phyloP scores from a whole-genome alignment of 2,329 filamentous ascomycete genomes.

The Didymellaceae sp. region DNA sequence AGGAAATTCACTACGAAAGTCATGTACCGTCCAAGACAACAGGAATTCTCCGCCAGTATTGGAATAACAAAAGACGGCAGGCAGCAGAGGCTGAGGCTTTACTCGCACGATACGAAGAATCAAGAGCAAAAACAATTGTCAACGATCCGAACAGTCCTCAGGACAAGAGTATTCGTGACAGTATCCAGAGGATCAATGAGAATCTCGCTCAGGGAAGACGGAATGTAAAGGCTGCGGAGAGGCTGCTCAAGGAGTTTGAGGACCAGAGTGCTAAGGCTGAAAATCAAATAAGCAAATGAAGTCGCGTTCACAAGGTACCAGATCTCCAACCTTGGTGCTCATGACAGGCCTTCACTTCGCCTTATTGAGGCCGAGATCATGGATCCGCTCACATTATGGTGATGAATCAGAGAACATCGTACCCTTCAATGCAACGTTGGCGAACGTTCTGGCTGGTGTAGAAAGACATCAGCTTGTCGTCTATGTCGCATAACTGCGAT shows the following conservation, averaged over 20 bases:
- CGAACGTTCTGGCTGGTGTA: too few relatives aligned
- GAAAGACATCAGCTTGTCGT: too few relatives aligned
- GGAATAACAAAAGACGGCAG: neutral
- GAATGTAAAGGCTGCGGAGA: constrained; percentile 23
- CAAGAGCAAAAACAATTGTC: constrained; percentile 7
- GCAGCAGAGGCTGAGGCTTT: constrained; percentile 2
- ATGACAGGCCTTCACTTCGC: too few relatives aligned
- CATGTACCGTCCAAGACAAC: constrained; percentile 1
- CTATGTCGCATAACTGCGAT: too few relatives aligned
- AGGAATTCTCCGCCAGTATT: constrained; percentile 7
- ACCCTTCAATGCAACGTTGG: too few relatives aligned
- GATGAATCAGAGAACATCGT: too few relatives aligned
- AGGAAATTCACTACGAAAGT: neutral
- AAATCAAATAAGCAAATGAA: neutral
- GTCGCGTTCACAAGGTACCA: too few relatives aligned
- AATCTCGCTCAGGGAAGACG: constrained; percentile 8
- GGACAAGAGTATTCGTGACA: constrained; percentile 4
- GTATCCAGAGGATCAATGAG: too few relatives aligned
- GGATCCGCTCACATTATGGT: too few relatives aligned
- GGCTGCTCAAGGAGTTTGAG: constrained; percentile 26
- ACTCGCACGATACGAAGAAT: constrained; percentile 4
- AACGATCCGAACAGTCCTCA: constrained; percentile 3
- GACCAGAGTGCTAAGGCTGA: constrained; percentile 20
- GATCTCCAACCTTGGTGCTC: too few relatives aligned
- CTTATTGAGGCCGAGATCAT: too few relatives aligned